Base-by-base conservation (phyloP, 1,284 basidiomycete species). In the Schizophyllum amplum region DNA sequence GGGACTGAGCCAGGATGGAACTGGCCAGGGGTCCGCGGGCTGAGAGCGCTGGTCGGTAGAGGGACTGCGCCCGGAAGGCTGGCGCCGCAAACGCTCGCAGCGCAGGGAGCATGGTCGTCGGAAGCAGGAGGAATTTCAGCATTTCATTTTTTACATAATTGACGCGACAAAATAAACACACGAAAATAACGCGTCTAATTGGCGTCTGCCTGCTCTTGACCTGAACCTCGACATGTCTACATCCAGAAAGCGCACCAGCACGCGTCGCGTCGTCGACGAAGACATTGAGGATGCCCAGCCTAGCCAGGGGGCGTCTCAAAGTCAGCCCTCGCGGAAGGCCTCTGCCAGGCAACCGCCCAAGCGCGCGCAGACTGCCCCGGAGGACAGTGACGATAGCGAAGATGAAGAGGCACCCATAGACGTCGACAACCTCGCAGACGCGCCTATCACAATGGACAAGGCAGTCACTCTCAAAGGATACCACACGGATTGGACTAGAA, bases 401-500 rank as follows among this genome's bases (percentile, higher is more conserved):
- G 65, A 65, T 23, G 77, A 78, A 1, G 75, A 78, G 25, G 77
- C 74, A 23, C 67, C 64, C 21, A 81, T 87, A 53, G 80, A 87
- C 60, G 73, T 82, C 47, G 71, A 72, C 49, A 78, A 80, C 65
- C 84, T 87, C 60, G 69, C 64, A 17, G 77, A 87, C 67, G 83
- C 87, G 59, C 84, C 87, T 11, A 67, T 90, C 52, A 71, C 75
- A 55, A 77, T 67, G 63, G 70, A 69, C 5, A 78, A 83, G 49
- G 70, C 73, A n/a, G 57, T 64, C 33, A 84, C 78, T 64, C 65
- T 89, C 22, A 69, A 73, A 15, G 82, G 82, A 4, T 71, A 87
- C 50, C 69, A 80, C 0, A 66, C 72, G 1, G 86, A 89, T 68
- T 90, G 87, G 86, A 67, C 71, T 21, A 67, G 69, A 58, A 74